A percentile compares a stretch with the other conserved stretches of the same genome.
phyloP scores from a whole-genome alignment of 2,329 filamentous ascomycete species.

The Fusarium ambrosium region DNA sequence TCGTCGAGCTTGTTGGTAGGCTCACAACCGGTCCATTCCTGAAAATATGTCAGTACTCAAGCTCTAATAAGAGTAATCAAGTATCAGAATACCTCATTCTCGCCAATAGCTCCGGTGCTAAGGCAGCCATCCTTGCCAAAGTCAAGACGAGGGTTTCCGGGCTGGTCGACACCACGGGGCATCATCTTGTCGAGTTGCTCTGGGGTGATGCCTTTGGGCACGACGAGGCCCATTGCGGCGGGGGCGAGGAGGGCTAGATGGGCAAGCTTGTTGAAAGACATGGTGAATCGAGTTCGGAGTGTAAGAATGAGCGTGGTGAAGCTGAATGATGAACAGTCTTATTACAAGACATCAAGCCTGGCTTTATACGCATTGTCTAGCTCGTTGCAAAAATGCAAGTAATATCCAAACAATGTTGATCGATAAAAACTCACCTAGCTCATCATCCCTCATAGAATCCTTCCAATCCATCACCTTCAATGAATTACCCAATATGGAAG shows the following conservation, averaged over 20 bases:
- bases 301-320: not conserved
- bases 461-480: not conserved
- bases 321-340: not conserved
- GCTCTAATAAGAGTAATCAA: fast-evolving
- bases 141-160: not conserved
- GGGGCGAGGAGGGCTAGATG: not conserved
- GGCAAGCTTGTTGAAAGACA: not conserved
- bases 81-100: not conserved
- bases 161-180: not conserved
- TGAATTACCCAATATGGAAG: not conserved
- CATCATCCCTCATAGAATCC: not conserved
- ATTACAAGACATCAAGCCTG: fast-evolving
- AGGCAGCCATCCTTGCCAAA: not conserved
- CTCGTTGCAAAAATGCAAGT: too few species aligned
- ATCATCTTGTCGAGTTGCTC: not conserved
- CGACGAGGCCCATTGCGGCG: not conserved
- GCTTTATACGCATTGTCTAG: not conserved
- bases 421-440: not conserved
- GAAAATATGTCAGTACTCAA: not conserved
- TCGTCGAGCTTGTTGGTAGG: slow-evolving; percentile 1
- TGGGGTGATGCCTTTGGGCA: not conserved
- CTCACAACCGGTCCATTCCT: not conserved
- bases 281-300: not conserved
- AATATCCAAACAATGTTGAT: not conserved
- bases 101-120: not conserved